Evolutionary conservation across 805 yeast species (phyloP).

Genomic region (Saccharomycopsis oosterbeekiorum): DNA sequence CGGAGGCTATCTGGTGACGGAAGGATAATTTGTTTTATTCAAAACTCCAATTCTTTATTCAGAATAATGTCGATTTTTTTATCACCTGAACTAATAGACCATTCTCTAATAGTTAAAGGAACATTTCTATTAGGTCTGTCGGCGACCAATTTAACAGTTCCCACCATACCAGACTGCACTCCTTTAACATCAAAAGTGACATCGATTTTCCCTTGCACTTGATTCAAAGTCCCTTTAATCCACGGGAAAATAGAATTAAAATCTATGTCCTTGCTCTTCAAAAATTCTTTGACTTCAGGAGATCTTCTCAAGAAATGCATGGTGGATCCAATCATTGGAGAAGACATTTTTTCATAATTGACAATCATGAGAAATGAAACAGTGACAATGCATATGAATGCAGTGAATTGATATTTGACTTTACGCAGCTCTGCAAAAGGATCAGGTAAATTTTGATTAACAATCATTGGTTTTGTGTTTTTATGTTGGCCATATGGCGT

Average conservation of each 20-base stretch:
- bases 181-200: slow-evolving; percentile 67
- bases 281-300: slow-evolving; percentile 42
- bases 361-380: slow-evolving; percentile 56
- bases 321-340: slow-evolving; percentile 83
- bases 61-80: slow-evolving; percentile 37
- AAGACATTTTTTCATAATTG: slow-evolving; percentile 86
- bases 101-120: slow-evolving; percentile 49
- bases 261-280: slow-evolving; percentile 64
- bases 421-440: slow-evolving; percentile 48
- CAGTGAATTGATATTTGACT: slow-evolving; percentile 44
- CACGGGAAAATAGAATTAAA: slow-evolving; percentile 70
- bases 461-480: slow-evolving; percentile 38
- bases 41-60: slow-evolving; percentile 28
- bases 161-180: slow-evolving; percentile 36
- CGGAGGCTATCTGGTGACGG: not conserved
- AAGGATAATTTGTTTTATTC: not conserved
- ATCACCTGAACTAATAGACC: slow-evolving; percentile 49
- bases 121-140: slow-evolving; percentile 49
- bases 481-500: slow-evolving; percentile 1
- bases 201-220: slow-evolving; percentile 73
- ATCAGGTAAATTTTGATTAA: slow-evolving; percentile 77
- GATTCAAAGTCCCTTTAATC: slow-evolving; percentile 78
- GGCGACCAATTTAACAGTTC: slow-evolving; percentile 57
- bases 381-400: slow-evolving; percentile 45
- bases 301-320: slow-evolving; percentile 79